Evolutionary conservation across 75 land plant genomes (phyloP), one percentile per base, ranked within the genome.

Genomic region (Ceratopteris richardii): DNA sequence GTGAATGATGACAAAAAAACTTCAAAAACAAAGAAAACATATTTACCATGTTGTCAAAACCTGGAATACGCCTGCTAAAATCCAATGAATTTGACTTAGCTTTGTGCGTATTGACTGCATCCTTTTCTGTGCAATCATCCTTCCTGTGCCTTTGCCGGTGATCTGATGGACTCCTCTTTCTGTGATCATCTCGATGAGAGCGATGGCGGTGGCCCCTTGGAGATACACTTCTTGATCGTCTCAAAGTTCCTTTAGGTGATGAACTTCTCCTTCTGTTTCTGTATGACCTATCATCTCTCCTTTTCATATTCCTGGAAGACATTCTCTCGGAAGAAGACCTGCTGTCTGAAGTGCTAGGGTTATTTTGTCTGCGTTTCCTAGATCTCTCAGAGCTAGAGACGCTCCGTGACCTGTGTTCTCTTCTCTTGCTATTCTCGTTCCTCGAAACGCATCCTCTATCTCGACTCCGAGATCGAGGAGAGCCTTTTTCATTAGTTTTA

Each of bases 1-100:
- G 37, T 33, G 37, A 33, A 3, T 9, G 9, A 4, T 9, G 9
- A 9, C 37, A 33, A 33, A 33, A 33, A 9, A 33, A 33, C 3
- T 33, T 33, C 3, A 3, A 33, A 33, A 33, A 4, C 7, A 33
- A 33, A 33, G 3, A 9, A 3, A 33, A 10, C 29, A 5, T 19
- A 33, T 23, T 33, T 13, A 67, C 70, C 70, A 67, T 60, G 19
- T 50, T 29, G 18, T 67, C 55, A 60, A 51, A 67, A 20, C 44
- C 52, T 6, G 70, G 70, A 17, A 67, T 67, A 21, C 5, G 50
- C 17, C 17, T 46, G 3, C 4, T 17, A n/a, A 6, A 18, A n/a
- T 46, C 22, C 17, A 46, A 5, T 6, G 50, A 2, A 18, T 46
- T 46, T 46, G 50, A 14, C 18, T 42, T 29, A 6, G 21, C 58